Percentiles rank a stretch among this genome's conserved stretches.
These are phyloP conservation scores for Candida boidinii DNA, from an alignment of 805 yeast genomes.

Conservation along the genomic window DNA sequence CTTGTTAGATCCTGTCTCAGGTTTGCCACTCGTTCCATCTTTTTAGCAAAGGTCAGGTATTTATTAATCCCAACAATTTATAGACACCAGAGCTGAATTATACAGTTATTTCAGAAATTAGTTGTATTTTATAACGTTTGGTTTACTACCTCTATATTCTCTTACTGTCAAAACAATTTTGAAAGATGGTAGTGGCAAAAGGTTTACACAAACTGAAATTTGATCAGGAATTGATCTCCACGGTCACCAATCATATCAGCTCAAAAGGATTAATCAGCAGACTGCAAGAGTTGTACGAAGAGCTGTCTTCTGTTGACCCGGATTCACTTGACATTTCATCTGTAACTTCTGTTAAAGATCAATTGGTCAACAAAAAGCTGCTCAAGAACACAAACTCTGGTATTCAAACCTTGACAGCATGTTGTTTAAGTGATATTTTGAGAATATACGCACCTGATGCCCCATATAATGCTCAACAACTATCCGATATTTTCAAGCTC, in stretches of 20 bases:
- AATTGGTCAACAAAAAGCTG: slow-evolving; percentile 50
- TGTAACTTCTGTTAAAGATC: slow-evolving; percentile 36
- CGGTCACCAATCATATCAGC: slow-evolving; percentile 47
- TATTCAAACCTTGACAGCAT: slow-evolving; percentile 60
- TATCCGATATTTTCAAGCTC: slow-evolving; percentile 57
- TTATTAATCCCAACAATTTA: too few species aligned
- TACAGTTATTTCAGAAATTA: too few species aligned
- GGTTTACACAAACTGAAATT: slow-evolving; percentile 10
- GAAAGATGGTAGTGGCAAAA: slow-evolving; percentile 11
- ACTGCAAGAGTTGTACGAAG: slow-evolving; percentile 50
- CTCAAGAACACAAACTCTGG: slow-evolving; percentile 56
- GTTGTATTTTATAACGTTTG: too few species aligned
- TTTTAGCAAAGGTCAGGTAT: too few species aligned
- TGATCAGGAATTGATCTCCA: slow-evolving; percentile 35
- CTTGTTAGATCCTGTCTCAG: too few species aligned
- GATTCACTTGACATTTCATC: slow-evolving; percentile 42
- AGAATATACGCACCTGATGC: slow-evolving; percentile 85
- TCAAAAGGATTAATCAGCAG: slow-evolving; percentile 54
- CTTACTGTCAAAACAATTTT: too few species aligned
- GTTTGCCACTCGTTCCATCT: too few species aligned
- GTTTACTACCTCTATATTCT: too few species aligned
- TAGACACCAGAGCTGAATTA: too few species aligned
- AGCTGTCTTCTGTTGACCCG: slow-evolving; percentile 55
- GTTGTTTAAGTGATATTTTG: slow-evolving; percentile 68
- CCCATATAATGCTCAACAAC: slow-evolving; percentile 61